A percentile compares a stretch with the other conserved stretches of the same genome.
Conservation (phyloP, 2,329 filamentous ascomycete species). For the Fusarium ambrosium region DNA sequence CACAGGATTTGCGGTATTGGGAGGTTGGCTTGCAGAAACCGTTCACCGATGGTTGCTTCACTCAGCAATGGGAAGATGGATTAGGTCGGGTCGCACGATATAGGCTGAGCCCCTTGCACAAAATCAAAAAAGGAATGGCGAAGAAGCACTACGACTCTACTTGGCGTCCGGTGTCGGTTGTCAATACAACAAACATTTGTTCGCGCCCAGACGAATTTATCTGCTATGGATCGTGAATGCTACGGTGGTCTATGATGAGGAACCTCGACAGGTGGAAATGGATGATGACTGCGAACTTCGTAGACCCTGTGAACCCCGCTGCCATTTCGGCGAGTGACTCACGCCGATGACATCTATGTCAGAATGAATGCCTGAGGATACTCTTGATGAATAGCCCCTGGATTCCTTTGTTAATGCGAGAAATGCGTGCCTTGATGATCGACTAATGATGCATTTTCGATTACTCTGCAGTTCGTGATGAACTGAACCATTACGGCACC, state of each 20-base stretch:
- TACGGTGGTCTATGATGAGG: neutral
- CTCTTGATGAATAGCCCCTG: neutral
- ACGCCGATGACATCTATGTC: conserved; percentile 34
- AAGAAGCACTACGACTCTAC: conserved; percentile 56
- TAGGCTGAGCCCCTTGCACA: conserved; percentile 53
- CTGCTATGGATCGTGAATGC: conserved; percentile 31
- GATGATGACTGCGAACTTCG: conserved; percentile 4
- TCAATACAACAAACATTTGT: conserved; percentile 57
- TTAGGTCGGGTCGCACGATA: conserved; percentile 52
- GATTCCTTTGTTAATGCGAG: neutral
- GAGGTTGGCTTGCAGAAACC: conserved; percentile 50
- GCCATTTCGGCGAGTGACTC: conserved; percentile 41
- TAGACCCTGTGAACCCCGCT: conserved; percentile 20
- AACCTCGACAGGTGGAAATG: neutral
- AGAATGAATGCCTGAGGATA: conserved; percentile 24
- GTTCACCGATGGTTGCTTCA: conserved; percentile 51
- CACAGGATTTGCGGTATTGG: conserved; percentile 47
- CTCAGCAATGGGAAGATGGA: conserved; percentile 53
- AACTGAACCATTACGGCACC: neutral
- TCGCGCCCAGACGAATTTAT: conserved; percentile 37
- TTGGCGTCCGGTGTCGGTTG: conserved; percentile 59
- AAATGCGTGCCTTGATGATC: neutral
- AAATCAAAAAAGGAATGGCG: conserved; percentile 48
- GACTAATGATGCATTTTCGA: neutral
- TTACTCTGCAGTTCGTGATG: neutral